These are phyloP conservation scores for Deinandra increscens DNA, from an alignment of 129 eudicot genomes.

Conservation along the genomic window DNA sequence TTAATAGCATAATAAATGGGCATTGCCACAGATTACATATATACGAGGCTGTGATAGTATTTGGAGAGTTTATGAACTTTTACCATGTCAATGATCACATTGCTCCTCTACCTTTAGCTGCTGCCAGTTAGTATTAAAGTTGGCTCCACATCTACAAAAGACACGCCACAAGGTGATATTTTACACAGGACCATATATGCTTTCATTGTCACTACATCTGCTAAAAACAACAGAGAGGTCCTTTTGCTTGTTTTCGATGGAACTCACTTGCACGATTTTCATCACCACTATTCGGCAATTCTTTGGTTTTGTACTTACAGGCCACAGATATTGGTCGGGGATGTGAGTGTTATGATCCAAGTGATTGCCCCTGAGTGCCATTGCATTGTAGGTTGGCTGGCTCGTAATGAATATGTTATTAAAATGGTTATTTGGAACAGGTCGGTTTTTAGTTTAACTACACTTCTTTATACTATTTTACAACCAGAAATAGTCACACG, in stretches of 20 bases:
- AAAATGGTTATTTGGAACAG: constrained; percentile 71
- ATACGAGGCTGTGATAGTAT: too few species aligned
- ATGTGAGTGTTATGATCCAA: constrained; percentile 87
- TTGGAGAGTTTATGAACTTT: constrained; percentile 65
- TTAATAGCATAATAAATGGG: too few species aligned
- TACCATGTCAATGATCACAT: constrained; percentile 79
- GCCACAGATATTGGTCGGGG: constrained; percentile 84
- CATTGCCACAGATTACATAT: too few species aligned
- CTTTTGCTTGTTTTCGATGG: constrained; percentile 75
- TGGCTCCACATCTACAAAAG: constrained; percentile 70
- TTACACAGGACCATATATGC: constrained; percentile 89
- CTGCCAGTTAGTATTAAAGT: constrained; percentile 67
- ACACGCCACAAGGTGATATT: constrained; percentile 63
- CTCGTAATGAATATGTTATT: constrained; percentile 84
- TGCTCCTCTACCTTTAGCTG: constrained; percentile 76
- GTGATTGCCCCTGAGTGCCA: constrained; percentile 81
- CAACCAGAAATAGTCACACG: constrained; percentile 58
- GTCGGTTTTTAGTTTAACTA: constrained; percentile 73
- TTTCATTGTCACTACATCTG: constrained; percentile 93
- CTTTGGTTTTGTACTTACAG: constrained; percentile 78
- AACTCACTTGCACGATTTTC: constrained; percentile 63
- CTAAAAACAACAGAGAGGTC: constrained; percentile 94
- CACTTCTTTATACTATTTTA: constrained; percentile 69
- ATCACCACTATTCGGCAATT: constrained; percentile 78
- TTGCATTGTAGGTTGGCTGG: constrained; percentile 70